phyloP scores from a whole-genome alignment of 192 early-diverging fungal species.

The Umbelopsis vinacea region DNA sequence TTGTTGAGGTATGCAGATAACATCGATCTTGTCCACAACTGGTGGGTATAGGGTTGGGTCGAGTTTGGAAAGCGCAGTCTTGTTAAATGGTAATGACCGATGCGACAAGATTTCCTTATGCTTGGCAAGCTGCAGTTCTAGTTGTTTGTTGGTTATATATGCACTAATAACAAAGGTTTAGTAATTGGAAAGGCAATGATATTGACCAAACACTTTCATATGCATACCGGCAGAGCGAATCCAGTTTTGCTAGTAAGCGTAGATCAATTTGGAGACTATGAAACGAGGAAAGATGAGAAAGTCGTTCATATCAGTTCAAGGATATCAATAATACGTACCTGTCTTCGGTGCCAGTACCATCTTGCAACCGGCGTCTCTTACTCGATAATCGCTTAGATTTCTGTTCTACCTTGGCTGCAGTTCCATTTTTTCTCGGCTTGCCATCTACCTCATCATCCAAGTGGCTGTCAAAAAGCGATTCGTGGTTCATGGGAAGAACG shows the following conservation, averaged over 20 bases:
- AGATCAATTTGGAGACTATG: conserved; percentile 38
- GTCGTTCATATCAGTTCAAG: background rate
- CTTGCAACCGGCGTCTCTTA: background rate
- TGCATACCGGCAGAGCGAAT: conserved; percentile 39
- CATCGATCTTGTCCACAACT: conserved; percentile 39
- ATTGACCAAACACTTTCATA: background rate
- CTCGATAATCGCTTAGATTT: background rate
- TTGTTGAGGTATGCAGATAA: conserved; percentile 36
- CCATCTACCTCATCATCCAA: conserved; percentile 8
- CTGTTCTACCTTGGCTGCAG: background rate
- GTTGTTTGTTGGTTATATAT: conserved; percentile 42
- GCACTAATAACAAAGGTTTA: conserved; percentile 23
- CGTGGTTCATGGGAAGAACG: conserved; percentile 5
- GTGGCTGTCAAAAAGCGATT: background rate
- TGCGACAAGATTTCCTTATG: conserved; percentile 28
- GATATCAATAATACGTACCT: background rate
- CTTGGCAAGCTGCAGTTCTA: conserved; percentile 36
- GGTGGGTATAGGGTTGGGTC: conserved; percentile 30
- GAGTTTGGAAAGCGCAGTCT: conserved; percentile 21
- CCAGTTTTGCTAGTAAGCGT: conserved; percentile 43
- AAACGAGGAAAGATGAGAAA: background rate
- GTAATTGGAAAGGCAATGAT: background rate
- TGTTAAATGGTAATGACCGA: conserved; percentile 32
- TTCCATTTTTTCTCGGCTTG: background rate
- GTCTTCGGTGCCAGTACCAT: background rate